Evolutionary conservation across 2,329 filamentous ascomycete species (phyloP).

Genomic region (Trichoderma breve): DNA sequence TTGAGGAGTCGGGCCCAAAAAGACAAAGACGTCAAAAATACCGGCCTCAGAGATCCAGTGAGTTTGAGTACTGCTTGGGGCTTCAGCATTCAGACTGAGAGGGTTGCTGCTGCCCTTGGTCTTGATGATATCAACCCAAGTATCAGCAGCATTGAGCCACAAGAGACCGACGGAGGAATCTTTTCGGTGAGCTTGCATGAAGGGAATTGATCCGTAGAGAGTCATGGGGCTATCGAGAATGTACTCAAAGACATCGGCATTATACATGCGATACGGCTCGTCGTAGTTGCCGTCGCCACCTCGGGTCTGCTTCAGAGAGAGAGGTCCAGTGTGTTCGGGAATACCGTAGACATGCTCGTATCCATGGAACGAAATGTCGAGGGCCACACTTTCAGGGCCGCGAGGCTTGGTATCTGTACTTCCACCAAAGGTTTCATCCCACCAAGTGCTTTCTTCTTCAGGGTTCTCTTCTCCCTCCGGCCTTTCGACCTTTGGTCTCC

Average conservation of each 20-base stretch:
- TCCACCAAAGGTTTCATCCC: conserved; percentile 94
- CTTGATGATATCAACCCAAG: conserved; percentile 95
- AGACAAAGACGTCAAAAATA: conserved; percentile 87
- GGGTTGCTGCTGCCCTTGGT: conserved; percentile 71
- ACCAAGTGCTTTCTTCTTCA: conserved; percentile 78
- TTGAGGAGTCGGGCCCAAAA: conserved; percentile 82
- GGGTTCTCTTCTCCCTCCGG: conserved; percentile 54
- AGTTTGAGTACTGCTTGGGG: conserved; percentile 76
- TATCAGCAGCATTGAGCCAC: conserved; percentile 96
- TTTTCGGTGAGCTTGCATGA: conserved; percentile 96
- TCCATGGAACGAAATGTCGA: conserved; percentile 89
- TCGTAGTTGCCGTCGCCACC: conserved; percentile 81
- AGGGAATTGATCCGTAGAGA: conserved; percentile 92
- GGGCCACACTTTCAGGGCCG: conserved; percentile 84
- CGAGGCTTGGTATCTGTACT: conserved; percentile 95
- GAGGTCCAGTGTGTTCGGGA: conserved; percentile 83
- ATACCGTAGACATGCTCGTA: conserved; percentile 94
- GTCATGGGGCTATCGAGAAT: conserved; percentile 98
- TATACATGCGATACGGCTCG: conserved; percentile 93
- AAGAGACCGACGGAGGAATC: conserved; percentile 93
- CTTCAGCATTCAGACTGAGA: conserved; percentile 66
- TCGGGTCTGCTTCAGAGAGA: conserved; percentile 87
- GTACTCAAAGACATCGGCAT: conserved; percentile 97
- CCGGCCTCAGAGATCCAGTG: conserved; percentile 97
- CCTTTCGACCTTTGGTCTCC: conserved; percentile 80